These are phyloP conservation scores for Saturnispora silvae DNA, from an alignment of 805 yeast genomes.

Conservation along the genomic window DNA sequence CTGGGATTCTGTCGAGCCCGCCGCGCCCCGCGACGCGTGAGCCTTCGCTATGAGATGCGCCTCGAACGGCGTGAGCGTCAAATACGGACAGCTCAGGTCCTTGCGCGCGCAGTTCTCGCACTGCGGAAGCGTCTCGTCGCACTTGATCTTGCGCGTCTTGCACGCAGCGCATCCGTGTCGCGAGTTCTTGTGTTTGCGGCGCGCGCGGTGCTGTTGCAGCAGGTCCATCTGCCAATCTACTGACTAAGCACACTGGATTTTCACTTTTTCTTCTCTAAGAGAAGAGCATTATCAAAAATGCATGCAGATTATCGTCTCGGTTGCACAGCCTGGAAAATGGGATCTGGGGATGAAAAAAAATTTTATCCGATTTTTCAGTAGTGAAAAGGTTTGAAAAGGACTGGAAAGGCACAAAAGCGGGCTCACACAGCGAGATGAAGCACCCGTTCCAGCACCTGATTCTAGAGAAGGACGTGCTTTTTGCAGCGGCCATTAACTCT, in stretches of 20 bases:
- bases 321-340: too few relatives aligned
- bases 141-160: constrained; percentile 29
- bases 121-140: constrained; percentile 23
- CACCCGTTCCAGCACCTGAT: constrained; percentile 61
- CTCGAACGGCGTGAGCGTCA: constrained; percentile 12
- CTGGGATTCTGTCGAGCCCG: too few relatives aligned
- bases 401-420: too few relatives aligned
- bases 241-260: too few relatives aligned
- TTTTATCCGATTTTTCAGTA: too few relatives aligned
- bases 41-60: constrained; percentile 4
- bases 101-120: constrained; percentile 16
- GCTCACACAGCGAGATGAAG: constrained; percentile 41
- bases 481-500: constrained; percentile 47
- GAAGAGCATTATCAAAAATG: too few relatives aligned
- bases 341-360: too few relatives aligned
- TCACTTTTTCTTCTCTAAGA: too few relatives aligned
- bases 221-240: too few relatives aligned
- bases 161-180: constrained; percentile 31
- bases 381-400: too few relatives aligned
- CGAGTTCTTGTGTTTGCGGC: constrained; percentile 24
- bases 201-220: neutral
- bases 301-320: too few relatives aligned
- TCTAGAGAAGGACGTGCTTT: constrained; percentile 39
- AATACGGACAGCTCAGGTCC: constrained; percentile 7
- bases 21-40: too few relatives aligned